Evolutionary conservation across 192 early-diverging fungal genomes (phyloP), one percentile per base, ranked within the genome.

Genomic region (Coemansia sp.): DNA sequence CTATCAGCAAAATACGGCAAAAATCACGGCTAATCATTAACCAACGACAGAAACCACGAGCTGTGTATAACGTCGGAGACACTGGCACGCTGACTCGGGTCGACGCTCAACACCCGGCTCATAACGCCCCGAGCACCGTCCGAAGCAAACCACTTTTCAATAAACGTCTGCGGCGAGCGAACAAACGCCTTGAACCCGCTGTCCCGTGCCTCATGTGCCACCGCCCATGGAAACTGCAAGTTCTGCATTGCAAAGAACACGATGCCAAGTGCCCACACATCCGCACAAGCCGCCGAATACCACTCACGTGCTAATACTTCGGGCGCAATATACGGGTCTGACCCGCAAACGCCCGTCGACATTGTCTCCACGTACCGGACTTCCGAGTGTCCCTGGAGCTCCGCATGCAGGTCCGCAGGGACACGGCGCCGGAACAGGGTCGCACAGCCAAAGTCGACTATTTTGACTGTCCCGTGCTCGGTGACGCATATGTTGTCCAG

Each of bases 241-340:
- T 85, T 76, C 19, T 71, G 76, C 81, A 90, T 83, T 20, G 89
- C 88, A 51, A 89, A 80, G 73, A 86, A 91, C 13, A 96, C 92
- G 41, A 98, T 89, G 26, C 91, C 95, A 22, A 89, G 61, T 4
- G 89, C 87, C 95, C 95, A 98, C 4, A 98, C 73, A 68, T 98
- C 95, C 6, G 86, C 90, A 37, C 77, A 64, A 58, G 93, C 82
- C 1, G 89, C 87, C 59, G 92, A 90, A 66, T 98, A 94, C 26
- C 54, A 24, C 16, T 35, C 26, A 53, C 24, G 57, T 1, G 49
- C 63, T 61, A 92, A 92, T 41, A 87, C 72, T 71, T 97, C 95
- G 16, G 95, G 95, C 0, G 92, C 94, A 82, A 98, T 98, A 75
- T 98, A 98, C 10, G 95, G 94, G 54, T 94, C 95, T 13, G 89